These are phyloP conservation scores for Chaetomium sp. DNA, from an alignment of 2,329 filamentous ascomycete genomes.

Conservation along the genomic window DNA sequence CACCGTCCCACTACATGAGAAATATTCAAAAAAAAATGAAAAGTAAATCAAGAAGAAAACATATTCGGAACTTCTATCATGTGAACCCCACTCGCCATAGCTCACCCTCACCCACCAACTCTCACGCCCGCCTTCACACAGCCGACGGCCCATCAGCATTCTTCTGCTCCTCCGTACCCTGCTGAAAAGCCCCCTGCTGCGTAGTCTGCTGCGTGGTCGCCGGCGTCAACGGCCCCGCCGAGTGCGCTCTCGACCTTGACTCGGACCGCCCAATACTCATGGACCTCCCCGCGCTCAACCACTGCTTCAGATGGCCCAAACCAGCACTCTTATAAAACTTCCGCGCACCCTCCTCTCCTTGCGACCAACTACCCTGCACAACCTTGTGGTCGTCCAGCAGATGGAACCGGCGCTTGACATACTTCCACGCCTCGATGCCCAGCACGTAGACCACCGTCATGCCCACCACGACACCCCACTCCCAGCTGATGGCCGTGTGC, in stretches of 20 bases:
- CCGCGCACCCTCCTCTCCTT: slow-evolving; percentile 42
- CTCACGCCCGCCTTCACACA: background rate
- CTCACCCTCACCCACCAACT: too few species aligned
- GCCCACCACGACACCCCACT: slow-evolving; percentile 64
- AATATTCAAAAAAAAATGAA: too few species aligned
- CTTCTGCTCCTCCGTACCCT: background rate
- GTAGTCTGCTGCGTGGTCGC: slow-evolving; percentile 14
- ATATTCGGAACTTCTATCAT: too few species aligned
- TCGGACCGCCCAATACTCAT: slow-evolving; percentile 21
- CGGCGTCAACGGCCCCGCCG: slow-evolving; percentile 12
- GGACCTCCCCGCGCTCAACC: slow-evolving; percentile 13
- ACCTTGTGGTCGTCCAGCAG: slow-evolving; percentile 48
- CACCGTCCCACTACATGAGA: too few species aligned
- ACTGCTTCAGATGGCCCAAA: slow-evolving; percentile 37
- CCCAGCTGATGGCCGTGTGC: slow-evolving; percentile 65
- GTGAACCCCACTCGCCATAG: too few species aligned
- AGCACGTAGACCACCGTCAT: slow-evolving; percentile 58
- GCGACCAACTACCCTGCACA: slow-evolving; percentile 44
- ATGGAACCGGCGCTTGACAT: slow-evolving; percentile 51
- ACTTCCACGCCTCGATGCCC: slow-evolving; percentile 68
- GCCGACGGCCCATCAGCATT: background rate
- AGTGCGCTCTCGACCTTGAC: slow-evolving; percentile 15
- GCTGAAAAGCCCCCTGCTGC: slow-evolving; percentile 1
- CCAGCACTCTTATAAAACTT: slow-evolving; percentile 44
- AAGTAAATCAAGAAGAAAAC: too few species aligned